Conservation (phyloP, 495 filamentous ascomycete species). For the Neurospora sp. region DNA sequence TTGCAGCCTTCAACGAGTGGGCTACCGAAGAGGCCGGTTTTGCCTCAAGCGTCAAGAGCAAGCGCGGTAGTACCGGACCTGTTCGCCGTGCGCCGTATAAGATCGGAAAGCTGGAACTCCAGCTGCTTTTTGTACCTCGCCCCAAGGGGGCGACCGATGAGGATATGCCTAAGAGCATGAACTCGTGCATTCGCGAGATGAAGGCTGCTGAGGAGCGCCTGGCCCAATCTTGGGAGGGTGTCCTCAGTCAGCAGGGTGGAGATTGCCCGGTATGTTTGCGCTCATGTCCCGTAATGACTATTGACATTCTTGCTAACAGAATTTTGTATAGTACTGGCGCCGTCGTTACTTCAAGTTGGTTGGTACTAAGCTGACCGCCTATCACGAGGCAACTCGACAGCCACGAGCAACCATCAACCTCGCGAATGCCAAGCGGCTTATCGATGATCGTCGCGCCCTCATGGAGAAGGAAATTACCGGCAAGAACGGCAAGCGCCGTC, state of each 20-base stretch:
- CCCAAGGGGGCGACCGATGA: conserved; percentile 83
- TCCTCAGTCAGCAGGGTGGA: conserved; percentile 89
- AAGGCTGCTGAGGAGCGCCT: conserved; percentile 71
- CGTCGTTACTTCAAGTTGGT: conserved; percentile 93
- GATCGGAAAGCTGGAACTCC: conserved; percentile 85
- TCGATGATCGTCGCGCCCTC: conserved; percentile 81
- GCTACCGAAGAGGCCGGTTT: conserved; percentile 67
- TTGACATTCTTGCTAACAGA: conserved; percentile 14
- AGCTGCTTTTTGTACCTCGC: conserved; percentile 87
- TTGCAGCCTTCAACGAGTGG: conserved; percentile 97
- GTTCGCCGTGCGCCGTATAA: conserved; percentile 76
- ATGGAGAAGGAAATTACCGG: conserved; percentile 68
- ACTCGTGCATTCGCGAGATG: conserved; percentile 82
- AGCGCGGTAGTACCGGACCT: conserved; percentile 58
- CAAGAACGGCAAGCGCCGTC: conserved; percentile 67
- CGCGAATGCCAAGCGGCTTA: conserved; percentile 84
- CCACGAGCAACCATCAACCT: conserved; percentile 95
- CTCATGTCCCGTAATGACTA: background rate
- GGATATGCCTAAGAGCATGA: conserved; percentile 99
- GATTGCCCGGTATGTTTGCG: conserved; percentile 80
- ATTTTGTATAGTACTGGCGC: conserved; percentile 69
- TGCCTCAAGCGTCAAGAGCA: conserved; percentile 77
- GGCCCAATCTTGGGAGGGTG: conserved; percentile 70
- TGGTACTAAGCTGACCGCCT: conserved; percentile 85
- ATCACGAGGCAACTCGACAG: conserved; percentile 90